Percentiles rank a stretch among this genome's conserved stretches.
phyloP scores from a whole-genome alignment of 306 rosid species.

The Dalbergia cultrata region DNA sequence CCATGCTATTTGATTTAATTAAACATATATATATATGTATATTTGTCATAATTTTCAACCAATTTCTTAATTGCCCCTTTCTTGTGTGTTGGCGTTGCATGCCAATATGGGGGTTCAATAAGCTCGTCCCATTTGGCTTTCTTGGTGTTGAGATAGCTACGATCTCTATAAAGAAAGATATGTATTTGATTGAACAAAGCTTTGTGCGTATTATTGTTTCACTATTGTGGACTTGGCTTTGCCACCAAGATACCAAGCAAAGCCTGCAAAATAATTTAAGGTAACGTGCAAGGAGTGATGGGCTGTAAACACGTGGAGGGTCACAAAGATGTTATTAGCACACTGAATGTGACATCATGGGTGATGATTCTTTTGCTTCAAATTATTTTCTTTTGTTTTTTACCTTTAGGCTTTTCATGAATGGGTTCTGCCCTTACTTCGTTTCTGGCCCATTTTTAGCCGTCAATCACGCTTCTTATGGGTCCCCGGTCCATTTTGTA shows the following conservation, averaged over 20 bases:
- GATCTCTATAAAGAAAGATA: not conserved
- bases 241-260: constrained; percentile 43
- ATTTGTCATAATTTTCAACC: constrained; percentile 7
- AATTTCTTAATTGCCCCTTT: constrained; percentile 22
- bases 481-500: constrained; percentile 30
- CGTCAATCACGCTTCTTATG: constrained; percentile 59
- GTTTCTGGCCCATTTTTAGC: constrained; percentile 45
- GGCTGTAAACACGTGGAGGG: constrained; percentile 56
- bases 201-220: constrained; percentile 1
- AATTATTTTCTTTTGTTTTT: not conserved
- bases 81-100: constrained; percentile 5
- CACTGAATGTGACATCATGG: constrained; percentile 1
- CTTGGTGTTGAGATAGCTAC: not conserved
- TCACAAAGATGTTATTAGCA: constrained; percentile 30
- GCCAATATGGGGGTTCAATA: constrained; percentile 24
- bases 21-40: not conserved
- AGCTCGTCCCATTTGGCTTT: constrained; percentile 34
- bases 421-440: constrained; percentile 31
- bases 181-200: not conserved
- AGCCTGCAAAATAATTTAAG: constrained; percentile 48
- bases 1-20: not conserved
- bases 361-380: constrained; percentile 1
- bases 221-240: constrained; percentile 43
- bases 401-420: constrained; percentile 9
- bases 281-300: constrained; percentile 43